Percentiles rank a stretch among this genome's conserved stretches.
Evolutionary conservation across 805 yeast genomes (phyloP).

Genomic region (Candida rishiriensis): DNA sequence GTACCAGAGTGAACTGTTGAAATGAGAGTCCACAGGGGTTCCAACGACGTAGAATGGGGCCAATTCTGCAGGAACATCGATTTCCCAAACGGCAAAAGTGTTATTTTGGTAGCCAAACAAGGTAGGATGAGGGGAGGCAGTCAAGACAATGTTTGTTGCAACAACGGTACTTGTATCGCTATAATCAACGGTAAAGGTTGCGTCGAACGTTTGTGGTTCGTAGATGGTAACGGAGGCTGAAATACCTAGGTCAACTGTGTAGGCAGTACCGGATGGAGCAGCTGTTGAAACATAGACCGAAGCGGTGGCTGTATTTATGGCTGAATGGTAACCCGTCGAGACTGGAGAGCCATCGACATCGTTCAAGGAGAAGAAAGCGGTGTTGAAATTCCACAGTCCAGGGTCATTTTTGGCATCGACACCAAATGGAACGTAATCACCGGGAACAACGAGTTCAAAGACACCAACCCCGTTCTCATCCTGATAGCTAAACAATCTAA

Average conservation of each 20-base stretch:
- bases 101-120: conserved; percentile 3
- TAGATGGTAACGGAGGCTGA: conserved; percentile 2
- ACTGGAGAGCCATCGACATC: conserved; percentile 2
- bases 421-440: conserved; percentile 9
- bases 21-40: neutral
- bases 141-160: neutral
- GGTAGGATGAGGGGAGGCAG: conserved; percentile 1
- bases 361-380: conserved; percentile 2
- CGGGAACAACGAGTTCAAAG: conserved; percentile 9
- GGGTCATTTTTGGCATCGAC: conserved; percentile 1
- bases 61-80: conserved; percentile 2
- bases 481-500: conserved; percentile 2
- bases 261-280: conserved; percentile 2
- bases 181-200: neutral
- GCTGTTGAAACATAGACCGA: conserved; percentile 4
- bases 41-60: conserved; percentile 2
- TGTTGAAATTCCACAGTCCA: conserved; percentile 4
- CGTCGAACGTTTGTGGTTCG: conserved; percentile 1
- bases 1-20: neutral
- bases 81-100: conserved; percentile 1
- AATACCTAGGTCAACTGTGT: conserved; percentile 7
- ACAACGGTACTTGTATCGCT: neutral
- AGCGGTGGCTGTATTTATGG: conserved; percentile 1
- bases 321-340: neutral
- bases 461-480: conserved; percentile 7